phyloP scores from a whole-genome alignment of 2,329 filamentous ascomycete genomes.

The Fusarium sp. region DNA sequence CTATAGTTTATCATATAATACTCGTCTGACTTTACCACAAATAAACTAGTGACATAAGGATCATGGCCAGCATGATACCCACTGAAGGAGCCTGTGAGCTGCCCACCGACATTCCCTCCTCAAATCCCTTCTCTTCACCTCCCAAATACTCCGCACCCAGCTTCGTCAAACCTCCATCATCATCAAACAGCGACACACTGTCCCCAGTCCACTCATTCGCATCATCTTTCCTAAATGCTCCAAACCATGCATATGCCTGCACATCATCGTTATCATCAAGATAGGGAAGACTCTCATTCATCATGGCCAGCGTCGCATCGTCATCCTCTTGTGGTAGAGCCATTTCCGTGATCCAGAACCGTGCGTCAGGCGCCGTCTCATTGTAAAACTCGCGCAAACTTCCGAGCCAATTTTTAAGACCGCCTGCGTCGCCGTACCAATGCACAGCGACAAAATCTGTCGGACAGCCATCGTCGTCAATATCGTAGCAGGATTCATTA shows the following conservation, averaged over 20 bases:
- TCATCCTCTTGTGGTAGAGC: constrained; percentile 49
- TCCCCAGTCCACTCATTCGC: constrained; percentile 54
- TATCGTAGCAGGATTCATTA: constrained; percentile 52
- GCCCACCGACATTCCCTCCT: constrained; percentile 44
- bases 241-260: constrained; percentile 54
- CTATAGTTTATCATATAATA: not conserved
- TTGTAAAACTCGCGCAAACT: constrained; percentile 51
- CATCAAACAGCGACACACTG: constrained; percentile 50
- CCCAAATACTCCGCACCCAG: constrained; percentile 53
- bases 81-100: not conserved
- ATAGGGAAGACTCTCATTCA: constrained; percentile 51
- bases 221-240: constrained; percentile 50
- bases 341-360: constrained; percentile 54
- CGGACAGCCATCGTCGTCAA: constrained; percentile 51
- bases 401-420: constrained; percentile 49
- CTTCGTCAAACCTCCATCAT: constrained; percentile 51
- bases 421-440: constrained; percentile 52
- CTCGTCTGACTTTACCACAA: constrained; percentile 4
- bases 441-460: constrained; percentile 54
- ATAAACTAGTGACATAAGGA: not conserved
- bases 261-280: constrained; percentile 49
- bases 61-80: not conserved
- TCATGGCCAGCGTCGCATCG: constrained; percentile 50
- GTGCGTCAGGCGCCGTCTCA: constrained; percentile 24
- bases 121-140: constrained; percentile 51